These are phyloP conservation scores for Fusarium nurragi DNA, from an alignment of 2,329 filamentous ascomycete genomes.

Conservation along the genomic window DNA sequence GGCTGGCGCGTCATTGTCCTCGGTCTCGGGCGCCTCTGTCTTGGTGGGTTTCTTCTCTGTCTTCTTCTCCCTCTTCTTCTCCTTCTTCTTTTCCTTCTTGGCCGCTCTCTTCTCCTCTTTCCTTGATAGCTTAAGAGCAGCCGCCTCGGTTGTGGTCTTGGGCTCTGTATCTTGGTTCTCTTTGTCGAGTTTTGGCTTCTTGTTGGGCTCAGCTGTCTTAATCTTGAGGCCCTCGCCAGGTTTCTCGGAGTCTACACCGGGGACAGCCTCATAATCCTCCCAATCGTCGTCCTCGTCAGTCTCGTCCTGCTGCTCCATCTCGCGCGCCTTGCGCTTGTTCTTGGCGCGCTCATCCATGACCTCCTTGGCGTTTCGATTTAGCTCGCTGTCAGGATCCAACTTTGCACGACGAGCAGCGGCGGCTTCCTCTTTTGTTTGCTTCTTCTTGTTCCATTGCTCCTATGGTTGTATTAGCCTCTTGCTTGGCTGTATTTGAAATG, in stretches of 20 bases:
- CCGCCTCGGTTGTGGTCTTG: conserved; percentile 55
- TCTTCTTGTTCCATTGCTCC: conserved; percentile 94
- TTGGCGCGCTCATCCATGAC: conserved; percentile 82
- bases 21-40: conserved; percentile 47
- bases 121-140: conserved; percentile 57
- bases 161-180: conserved; percentile 40
- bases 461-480: conserved; percentile 51
- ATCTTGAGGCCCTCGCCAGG: conserved; percentile 72
- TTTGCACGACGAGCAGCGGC: conserved; percentile 85
- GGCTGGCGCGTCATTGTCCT: conserved; percentile 42
- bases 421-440: conserved; percentile 92
- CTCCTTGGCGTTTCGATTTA: conserved; percentile 86
- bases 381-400: conserved; percentile 85
- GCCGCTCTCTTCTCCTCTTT: conserved; percentile 64
- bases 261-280: conserved; percentile 55
- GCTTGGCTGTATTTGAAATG: not conserved
- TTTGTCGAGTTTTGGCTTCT: conserved; percentile 61
- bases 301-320: conserved; percentile 63
- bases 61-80: conserved; percentile 54
- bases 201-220: conserved; percentile 58
- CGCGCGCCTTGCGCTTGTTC: conserved; percentile 83
- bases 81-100: conserved; percentile 58
- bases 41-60: conserved; percentile 56
- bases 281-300: conserved; percentile 57
- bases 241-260: conserved; percentile 66